Conservation (phyloP, 2,329 filamentous ascomycete species). For the Kalmusia sp. region DNA sequence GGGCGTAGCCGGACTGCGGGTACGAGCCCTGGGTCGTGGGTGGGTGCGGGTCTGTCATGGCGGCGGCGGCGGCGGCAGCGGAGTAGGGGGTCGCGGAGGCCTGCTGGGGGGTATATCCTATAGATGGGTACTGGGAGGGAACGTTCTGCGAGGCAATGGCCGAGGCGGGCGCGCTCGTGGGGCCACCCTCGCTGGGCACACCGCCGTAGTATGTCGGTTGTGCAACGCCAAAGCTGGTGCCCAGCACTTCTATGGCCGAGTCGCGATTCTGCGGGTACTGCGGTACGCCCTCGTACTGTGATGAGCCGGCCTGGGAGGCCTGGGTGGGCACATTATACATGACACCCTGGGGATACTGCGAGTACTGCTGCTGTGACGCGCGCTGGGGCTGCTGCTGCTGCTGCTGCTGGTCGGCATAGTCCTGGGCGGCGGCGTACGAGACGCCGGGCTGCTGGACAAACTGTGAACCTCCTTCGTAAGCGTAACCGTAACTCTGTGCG, state of each 20-base stretch:
- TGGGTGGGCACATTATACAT: slow-evolving; percentile 74
- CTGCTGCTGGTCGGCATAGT: slow-evolving; percentile 64
- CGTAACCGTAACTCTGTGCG: slow-evolving; percentile 57
- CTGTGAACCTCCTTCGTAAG: slow-evolving; percentile 61
- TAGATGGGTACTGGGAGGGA: slow-evolving; percentile 67
- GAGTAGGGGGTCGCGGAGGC: slow-evolving; percentile 63
- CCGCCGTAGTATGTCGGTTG: slow-evolving; percentile 72
- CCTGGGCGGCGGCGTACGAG: slow-evolving; percentile 66
- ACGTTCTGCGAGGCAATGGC: slow-evolving; percentile 66
- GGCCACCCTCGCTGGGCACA: slow-evolving; percentile 63
- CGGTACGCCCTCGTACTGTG: slow-evolving; percentile 74
- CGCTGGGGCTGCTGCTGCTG: slow-evolving; percentile 65
- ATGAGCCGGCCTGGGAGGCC: slow-evolving; percentile 58
- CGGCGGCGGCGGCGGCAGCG: slow-evolving; percentile 54
- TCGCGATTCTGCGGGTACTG: slow-evolving; percentile 74
- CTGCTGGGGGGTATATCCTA: slow-evolving; percentile 67
- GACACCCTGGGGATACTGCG: slow-evolving; percentile 68
- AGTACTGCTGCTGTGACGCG: slow-evolving; percentile 54
- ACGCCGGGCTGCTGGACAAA: slow-evolving; percentile 58
- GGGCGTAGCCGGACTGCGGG: slow-evolving; percentile 38
- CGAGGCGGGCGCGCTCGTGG: slow-evolving; percentile 67
- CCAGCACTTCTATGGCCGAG: slow-evolving; percentile 78
- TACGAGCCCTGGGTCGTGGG: slow-evolving; percentile 48
- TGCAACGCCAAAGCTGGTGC: slow-evolving; percentile 71
- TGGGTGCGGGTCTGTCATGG: slow-evolving; percentile 60